These are phyloP conservation scores for Suaeda aralocaspica DNA, from an alignment of 148 eudicot genomes.

Conservation along the genomic window DNA sequence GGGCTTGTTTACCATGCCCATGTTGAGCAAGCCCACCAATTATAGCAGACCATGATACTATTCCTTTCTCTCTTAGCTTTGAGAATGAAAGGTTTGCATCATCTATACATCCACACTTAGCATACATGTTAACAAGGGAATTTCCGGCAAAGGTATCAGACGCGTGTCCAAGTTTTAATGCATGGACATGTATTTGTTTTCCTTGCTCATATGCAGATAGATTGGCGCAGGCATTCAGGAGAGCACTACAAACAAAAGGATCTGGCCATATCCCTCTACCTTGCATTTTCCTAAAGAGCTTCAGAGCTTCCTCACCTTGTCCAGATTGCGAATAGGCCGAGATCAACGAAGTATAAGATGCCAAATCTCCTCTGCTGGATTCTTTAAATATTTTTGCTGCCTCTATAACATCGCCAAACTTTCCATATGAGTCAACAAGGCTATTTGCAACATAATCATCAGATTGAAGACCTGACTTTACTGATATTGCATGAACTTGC, in stretches of 20 bases:
- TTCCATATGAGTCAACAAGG: conserved; percentile 62
- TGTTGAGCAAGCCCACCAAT: conserved; percentile 82
- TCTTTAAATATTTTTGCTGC: conserved; percentile 45
- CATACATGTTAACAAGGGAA: conserved; percentile 76
- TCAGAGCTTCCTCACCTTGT: conserved; percentile 70
- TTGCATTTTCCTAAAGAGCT: conserved; percentile 49
- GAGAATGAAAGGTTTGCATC: conserved; percentile 55
- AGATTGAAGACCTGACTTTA: conserved; percentile 47
- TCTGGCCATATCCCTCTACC: conserved; percentile 44
- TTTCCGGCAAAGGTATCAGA: conserved; percentile 64
- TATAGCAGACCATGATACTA: conserved; percentile 72
- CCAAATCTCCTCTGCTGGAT: conserved; percentile 42
- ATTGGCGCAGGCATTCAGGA: conserved; percentile 61
- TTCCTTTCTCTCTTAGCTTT: conserved; percentile 44
- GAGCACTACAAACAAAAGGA: conserved; percentile 59
- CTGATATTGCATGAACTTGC: conserved; percentile 54
- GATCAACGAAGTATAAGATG: conserved; percentile 64
- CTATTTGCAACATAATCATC: conserved; percentile 53
- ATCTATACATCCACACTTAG: conserved; percentile 67
- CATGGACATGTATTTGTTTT: conserved; percentile 65
- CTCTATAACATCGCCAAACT: conserved; percentile 41
- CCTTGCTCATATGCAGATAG: conserved; percentile 74
- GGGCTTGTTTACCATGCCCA: conserved; percentile 63
- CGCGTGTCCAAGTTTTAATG: conserved; percentile 44
- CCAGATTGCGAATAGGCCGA: conserved; percentile 64